A percentile compares a stretch with the other conserved stretches of the same genome.
These are phyloP conservation scores for Pyrus communis DNA, from an alignment of 306 rosid genomes.

Conservation along the genomic window DNA sequence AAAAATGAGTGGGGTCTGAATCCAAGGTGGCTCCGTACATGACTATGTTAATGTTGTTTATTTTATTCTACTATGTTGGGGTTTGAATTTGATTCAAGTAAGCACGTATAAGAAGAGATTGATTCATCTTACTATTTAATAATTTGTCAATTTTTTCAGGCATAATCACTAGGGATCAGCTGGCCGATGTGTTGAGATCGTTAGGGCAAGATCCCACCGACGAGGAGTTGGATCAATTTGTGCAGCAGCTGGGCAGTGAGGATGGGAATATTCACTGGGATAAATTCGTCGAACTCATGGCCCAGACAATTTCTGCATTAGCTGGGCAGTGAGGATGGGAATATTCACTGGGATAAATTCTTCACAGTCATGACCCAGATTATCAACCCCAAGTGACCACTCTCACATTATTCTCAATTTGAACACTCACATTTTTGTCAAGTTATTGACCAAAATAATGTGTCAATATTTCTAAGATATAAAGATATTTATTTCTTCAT, in stretches of 20 bases:
- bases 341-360: too few relatives aligned
- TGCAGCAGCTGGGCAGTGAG: background rate
- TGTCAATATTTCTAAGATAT: background rate
- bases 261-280: background rate
- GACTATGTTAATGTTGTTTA: too few relatives aligned
- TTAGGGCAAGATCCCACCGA: background rate
- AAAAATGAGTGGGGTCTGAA: too few relatives aligned
- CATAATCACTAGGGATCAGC: background rate
- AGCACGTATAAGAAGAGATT: background rate
- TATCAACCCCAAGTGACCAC: too few relatives aligned
- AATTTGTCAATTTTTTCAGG: background rate
- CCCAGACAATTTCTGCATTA: background rate
- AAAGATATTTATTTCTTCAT: background rate
- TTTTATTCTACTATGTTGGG: too few relatives aligned
- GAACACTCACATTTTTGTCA: too few relatives aligned
- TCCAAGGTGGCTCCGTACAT: too few relatives aligned
- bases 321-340: too few relatives aligned
- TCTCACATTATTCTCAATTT: too few relatives aligned
- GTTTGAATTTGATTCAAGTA: too few relatives aligned
- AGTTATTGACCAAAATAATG: too few relatives aligned
- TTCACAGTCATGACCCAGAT: too few relatives aligned
- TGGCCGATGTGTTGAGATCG: background rate
- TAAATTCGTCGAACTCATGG: background rate
- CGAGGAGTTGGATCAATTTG: background rate
- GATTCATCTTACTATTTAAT: background rate